Evolutionary conservation across 2,329 filamentous ascomycete species (phyloP).

Genomic region (Epichloe sp.): DNA sequence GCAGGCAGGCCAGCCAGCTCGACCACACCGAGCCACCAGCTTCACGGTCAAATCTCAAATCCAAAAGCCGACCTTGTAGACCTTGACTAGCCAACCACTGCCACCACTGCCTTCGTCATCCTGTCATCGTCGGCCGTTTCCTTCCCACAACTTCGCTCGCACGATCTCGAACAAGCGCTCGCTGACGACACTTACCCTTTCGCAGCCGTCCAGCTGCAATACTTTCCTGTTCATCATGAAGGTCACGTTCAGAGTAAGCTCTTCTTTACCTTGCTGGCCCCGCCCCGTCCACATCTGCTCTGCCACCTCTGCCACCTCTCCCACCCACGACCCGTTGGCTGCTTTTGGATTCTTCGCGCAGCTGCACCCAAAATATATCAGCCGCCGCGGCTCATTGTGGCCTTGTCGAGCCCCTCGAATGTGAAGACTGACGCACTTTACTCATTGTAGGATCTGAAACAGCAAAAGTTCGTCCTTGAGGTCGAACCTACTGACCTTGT

Average conservation of each 20-base stretch:
- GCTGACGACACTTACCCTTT: conserved; percentile 1
- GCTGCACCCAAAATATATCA: not conserved
- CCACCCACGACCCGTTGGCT: not conserved
- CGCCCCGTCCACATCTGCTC: not conserved
- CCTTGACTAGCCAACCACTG: conserved; percentile 6
- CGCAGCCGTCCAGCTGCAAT: conserved; percentile 16
- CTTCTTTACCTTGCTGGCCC: not conserved
- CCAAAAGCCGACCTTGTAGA: not conserved
- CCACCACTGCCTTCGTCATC: conserved; percentile 8
- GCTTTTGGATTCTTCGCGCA: not conserved
- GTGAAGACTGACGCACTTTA: not conserved
- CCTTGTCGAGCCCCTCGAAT: not conserved
- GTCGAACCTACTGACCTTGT: conserved; percentile 87
- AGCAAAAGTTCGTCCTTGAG: conserved; percentile 95
- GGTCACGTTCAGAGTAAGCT: conserved; percentile 51
- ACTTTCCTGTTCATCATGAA: conserved; percentile 41
- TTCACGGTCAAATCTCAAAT: not conserved
- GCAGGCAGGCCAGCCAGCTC: not conserved
- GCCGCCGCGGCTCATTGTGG: not conserved
- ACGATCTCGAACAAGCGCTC: not conserved
- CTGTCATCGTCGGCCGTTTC: conserved; percentile 2
- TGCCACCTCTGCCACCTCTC: not conserved
- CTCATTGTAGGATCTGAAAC: conserved; percentile 72
- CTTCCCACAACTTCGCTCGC: conserved; percentile 1
- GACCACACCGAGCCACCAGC: conserved; percentile 2